phyloP scores from a whole-genome alignment of 2,329 filamentous ascomycete genomes.

The Penicillium sp. region DNA sequence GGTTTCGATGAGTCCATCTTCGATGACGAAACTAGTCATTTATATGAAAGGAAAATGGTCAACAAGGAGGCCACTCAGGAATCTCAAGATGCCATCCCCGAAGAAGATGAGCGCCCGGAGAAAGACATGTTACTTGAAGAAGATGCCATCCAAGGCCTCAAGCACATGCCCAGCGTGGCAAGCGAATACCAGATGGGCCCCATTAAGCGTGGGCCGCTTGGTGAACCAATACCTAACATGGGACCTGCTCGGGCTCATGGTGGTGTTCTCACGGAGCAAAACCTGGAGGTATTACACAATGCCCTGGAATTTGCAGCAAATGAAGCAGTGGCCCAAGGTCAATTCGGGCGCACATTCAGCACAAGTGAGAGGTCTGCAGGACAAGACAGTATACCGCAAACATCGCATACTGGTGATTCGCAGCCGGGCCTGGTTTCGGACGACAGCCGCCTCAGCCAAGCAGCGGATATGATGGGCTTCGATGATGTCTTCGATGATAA shows the following conservation, averaged over 20 bases:
- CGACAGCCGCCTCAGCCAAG: conserved; percentile 51
- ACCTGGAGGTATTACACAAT: conserved; percentile 74
- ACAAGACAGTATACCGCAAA: conserved; percentile 34
- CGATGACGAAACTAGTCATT: conserved; percentile 47
- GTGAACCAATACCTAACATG: conserved; percentile 29
- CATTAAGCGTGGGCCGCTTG: conserved; percentile 25
- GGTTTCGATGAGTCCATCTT: conserved; percentile 51
- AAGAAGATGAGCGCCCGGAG: conserved; percentile 9
- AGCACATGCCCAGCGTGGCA: conserved; percentile 38
- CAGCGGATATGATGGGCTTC: conserved; percentile 39
- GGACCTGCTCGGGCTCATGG: conserved; percentile 38
- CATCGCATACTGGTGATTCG: conserved; percentile 39
- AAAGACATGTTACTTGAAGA: conserved; percentile 14
- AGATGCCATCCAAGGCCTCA: conserved; percentile 21
- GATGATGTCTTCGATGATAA: conserved; percentile 50
- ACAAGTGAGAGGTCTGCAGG: conserved; percentile 43
- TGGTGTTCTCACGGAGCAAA: conserved; percentile 53
- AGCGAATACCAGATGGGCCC: conserved; percentile 30
- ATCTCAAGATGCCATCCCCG: conserved; percentile 2
- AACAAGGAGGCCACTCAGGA: conserved; percentile 12
- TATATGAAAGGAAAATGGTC: conserved; percentile 41
- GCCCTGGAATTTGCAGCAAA: conserved; percentile 80
- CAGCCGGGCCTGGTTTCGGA: conserved; percentile 51
- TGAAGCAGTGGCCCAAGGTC: conserved; percentile 71
- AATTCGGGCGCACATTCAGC: conserved; percentile 66